Percentiles rank a stretch among this genome's conserved stretches.
Evolutionary conservation across 257 asterid genomes (phyloP).

Genomic region (Salvia hispanica): DNA sequence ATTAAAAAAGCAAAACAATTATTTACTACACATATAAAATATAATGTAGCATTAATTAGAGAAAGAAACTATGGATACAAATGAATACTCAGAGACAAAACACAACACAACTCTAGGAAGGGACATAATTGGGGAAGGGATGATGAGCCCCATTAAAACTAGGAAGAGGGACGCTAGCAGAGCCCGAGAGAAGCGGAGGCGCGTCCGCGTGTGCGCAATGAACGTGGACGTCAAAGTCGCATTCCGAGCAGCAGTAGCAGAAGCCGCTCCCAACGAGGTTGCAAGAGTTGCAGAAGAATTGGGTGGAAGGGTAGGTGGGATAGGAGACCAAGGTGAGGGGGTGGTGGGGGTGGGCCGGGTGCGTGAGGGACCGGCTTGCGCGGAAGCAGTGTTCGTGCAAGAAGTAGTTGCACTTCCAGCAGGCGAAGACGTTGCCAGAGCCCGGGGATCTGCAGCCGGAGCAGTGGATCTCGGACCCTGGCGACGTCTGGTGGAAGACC

Average conservation of each 20-base stretch:
- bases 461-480: conserved; percentile 57
- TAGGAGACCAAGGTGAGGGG: conserved; percentile 59
- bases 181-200: conserved; percentile 21
- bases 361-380: conserved; percentile 52
- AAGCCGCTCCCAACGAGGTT: conserved; percentile 51
- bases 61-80: no score
- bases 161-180: conserved; percentile 32
- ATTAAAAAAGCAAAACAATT: no score
- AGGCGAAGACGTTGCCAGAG: conserved; percentile 45
- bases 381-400: conserved; percentile 61
- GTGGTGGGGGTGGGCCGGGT: conserved; percentile 55
- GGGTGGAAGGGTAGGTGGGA: conserved; percentile 57
- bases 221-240: conserved; percentile 69
- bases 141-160: conserved; percentile 23
- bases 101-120: not conserved
- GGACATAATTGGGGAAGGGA: conserved; percentile 28
- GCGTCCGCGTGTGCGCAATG: conserved; percentile 50
- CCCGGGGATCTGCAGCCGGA: conserved; percentile 57
- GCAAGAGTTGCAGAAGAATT: conserved; percentile 62
- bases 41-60: no score
- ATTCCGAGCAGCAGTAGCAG: conserved; percentile 60
- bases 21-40: no score
- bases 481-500: conserved; percentile 47
- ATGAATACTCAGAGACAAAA: not conserved
- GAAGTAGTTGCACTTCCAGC: conserved; percentile 68